Evolutionary conservation across 768 basidiomycete species (phyloP), one percentile per base, ranked within the genome.

Genomic region (Suillus alpinus): DNA sequence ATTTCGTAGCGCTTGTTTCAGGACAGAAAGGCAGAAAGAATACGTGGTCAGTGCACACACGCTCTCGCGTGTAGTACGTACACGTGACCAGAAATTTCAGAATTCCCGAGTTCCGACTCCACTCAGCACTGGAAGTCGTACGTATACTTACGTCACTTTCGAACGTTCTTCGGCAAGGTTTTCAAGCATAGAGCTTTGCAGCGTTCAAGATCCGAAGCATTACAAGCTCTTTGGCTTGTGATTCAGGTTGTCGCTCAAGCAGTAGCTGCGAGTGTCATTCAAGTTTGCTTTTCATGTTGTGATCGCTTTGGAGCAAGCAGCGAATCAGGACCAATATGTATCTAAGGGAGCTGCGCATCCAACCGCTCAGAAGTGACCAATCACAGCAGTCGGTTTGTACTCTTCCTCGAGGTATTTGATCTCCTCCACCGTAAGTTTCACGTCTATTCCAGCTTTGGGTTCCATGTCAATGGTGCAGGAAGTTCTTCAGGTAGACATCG

Each of bases 401-500:
- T 72, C 69, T 63, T 81, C 77, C 51, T 78, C 77, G 52, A 86
- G 72, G 49, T 73, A 76, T 59, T 77, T 72, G 40, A 81, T 71
- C 62, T 86, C 85, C 29, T 84, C 85, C 16, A 70, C 69, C 0
- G 77, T 78, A 61, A 86, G 71, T 47, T 77, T 69, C 50, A 85
- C 63, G 37, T 81, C 70, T 46, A 81, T 67, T 1, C 69, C 70
- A 56, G 59, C 77, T 77, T 29, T 57, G 14, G 36, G 39, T 16
- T 6, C 6, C 1, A 36, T 20, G n/a, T 70, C 20, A 71, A 56
- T 18, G 34, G 14, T 20, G 13, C 4, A 39, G 44, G n/a, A 44
- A 14, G 40, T 2, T 3, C 10, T 40, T 26, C 31, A 51, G 7
- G 26, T 10, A 14, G 51, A 36, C 16, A 34, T 20, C 5, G 58